A percentile compares a stretch with the other conserved stretches of the same genome.
These are phyloP conservation scores for Colletotrichum sp. DNA, from an alignment of 2,329 filamentous ascomycete species.

Conservation along the genomic window DNA sequence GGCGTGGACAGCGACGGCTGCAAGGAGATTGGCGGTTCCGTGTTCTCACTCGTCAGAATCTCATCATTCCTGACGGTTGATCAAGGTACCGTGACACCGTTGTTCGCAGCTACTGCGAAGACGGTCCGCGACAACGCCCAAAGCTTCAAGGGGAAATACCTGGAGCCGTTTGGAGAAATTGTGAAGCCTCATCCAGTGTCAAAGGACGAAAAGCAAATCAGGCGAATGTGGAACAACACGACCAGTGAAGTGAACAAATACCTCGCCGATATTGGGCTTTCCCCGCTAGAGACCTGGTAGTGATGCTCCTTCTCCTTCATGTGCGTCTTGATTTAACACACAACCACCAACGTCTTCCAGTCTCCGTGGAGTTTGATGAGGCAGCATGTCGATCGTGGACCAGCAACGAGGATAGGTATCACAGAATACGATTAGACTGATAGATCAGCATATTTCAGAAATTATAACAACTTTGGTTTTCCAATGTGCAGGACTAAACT, in stretches of 20 bases:
- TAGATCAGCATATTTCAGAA: neutral
- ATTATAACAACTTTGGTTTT: too few species aligned
- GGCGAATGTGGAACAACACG: constrained; percentile 23
- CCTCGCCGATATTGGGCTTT: neutral
- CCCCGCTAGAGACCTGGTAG: neutral
- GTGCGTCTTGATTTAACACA: neutral
- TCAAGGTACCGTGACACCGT: constrained; percentile 16
- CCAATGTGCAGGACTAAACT: neutral
- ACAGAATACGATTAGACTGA: neutral
- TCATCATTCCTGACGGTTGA: constrained; percentile 12
- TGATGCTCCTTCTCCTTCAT: fast-evolving
- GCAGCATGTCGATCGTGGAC: fast-evolving
- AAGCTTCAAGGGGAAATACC: constrained; percentile 23
- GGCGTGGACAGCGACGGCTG: constrained; percentile 9
- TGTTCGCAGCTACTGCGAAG: constrained; percentile 24
- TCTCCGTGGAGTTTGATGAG: neutral
- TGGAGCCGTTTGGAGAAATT: constrained; percentile 20
- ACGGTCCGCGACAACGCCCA: constrained; percentile 10
- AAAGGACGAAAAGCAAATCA: constrained; percentile 9
- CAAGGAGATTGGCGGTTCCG: neutral
- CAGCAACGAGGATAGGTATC: neutral
- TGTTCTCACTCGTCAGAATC: constrained; percentile 8
- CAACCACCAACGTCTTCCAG: neutral
- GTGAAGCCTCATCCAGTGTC: constrained; percentile 11
- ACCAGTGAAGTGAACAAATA: constrained; percentile 17